These are phyloP conservation scores for Nothophoma quercina DNA, from an alignment of 2,329 filamentous ascomycete genomes.

Conservation along the genomic window DNA sequence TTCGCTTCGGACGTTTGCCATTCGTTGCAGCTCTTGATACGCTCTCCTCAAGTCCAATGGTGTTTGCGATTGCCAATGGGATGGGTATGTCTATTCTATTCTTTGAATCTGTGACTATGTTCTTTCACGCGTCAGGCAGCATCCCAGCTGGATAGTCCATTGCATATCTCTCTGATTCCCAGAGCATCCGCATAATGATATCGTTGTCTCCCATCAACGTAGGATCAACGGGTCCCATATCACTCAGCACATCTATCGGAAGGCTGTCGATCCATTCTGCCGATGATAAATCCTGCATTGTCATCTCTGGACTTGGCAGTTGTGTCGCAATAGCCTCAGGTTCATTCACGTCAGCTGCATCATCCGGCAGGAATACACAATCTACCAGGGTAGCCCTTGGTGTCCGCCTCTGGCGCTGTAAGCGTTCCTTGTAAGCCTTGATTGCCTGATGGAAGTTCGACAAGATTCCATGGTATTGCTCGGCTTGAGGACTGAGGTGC, in stretches of 20 bases:
- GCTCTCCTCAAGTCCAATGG: too few species aligned
- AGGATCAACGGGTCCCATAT: conserved; percentile 14
- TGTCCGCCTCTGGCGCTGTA: conserved; percentile 9
- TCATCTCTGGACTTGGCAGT: conserved; percentile 24
- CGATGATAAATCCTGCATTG: conserved; percentile 11
- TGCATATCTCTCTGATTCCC: conserved; percentile 24
- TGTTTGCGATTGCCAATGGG: too few species aligned
- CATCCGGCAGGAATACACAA: conserved; percentile 19
- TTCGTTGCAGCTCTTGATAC: too few species aligned
- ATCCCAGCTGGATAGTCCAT: conserved; percentile 17
- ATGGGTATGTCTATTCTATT: too few species aligned
- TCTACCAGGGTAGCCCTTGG: conserved; percentile 18
- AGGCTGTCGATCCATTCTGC: conserved; percentile 19
- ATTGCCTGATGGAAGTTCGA: conserved; percentile 29
- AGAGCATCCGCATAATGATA: conserved; percentile 28
- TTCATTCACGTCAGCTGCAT: conserved; percentile 3
- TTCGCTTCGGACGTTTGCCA: too few species aligned
- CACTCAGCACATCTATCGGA: conserved; percentile 10
- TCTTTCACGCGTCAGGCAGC: conserved; percentile 17
- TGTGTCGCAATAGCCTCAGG: conserved; percentile 19
- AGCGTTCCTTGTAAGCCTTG: conserved; percentile 24
- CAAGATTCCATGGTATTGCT: conserved; percentile 65
- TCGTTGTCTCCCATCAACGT: conserved; percentile 23
- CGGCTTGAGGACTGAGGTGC: conserved; percentile 62
- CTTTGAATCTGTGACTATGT: too few species aligned